phyloP scores from a whole-genome alignment of 2,329 filamentous ascomycete genomes.

The Onygenales sp. region DNA sequence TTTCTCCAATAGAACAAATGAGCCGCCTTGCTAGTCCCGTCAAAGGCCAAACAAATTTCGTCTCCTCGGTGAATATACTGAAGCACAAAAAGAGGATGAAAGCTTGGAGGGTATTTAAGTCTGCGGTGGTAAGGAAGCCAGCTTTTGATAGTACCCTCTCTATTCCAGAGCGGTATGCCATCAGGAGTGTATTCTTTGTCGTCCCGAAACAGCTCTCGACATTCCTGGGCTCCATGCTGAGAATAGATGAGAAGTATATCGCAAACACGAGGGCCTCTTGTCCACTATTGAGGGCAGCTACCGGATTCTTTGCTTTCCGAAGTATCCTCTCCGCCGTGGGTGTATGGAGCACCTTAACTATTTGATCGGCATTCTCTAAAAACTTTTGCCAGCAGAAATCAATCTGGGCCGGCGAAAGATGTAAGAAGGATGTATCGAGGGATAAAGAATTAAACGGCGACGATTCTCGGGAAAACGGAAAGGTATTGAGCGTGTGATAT shows the following conservation, averaged over 20 bases:
- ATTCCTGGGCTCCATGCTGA: slow-evolving; percentile 32
- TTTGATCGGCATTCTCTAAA: slow-evolving; percentile 37
- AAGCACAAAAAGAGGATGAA: slow-evolving; percentile 48
- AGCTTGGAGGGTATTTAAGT: slow-evolving; percentile 48
- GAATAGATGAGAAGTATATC: slow-evolving; percentile 48
- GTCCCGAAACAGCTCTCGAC: slow-evolving; percentile 20
- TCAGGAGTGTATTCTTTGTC: slow-evolving; percentile 30
- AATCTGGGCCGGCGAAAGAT: slow-evolving; percentile 6
- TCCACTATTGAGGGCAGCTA: slow-evolving; percentile 37
- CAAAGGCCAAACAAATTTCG: slow-evolving; percentile 18
- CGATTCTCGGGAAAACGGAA: background rate
- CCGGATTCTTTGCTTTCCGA: slow-evolving; percentile 34
- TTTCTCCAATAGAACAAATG: slow-evolving; percentile 11
- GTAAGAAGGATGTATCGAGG: slow-evolving; percentile 2
- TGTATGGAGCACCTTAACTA: slow-evolving; percentile 47
- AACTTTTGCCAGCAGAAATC: slow-evolving; percentile 15
- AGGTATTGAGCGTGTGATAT: background rate
- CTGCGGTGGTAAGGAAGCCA: slow-evolving; percentile 49
- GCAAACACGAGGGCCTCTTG: slow-evolving; percentile 48
- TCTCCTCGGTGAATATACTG: slow-evolving; percentile 18
- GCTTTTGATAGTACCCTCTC: slow-evolving; percentile 51
- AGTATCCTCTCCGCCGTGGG: slow-evolving; percentile 41
- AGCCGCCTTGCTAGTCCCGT: slow-evolving; percentile 33
- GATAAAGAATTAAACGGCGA: background rate
- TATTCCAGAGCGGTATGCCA: slow-evolving; percentile 46